Evolutionary conservation across 345 rosid genomes (phyloP), one percentile per base, ranked within the genome.

Genomic region (Aquilaria malaccensis): DNA sequence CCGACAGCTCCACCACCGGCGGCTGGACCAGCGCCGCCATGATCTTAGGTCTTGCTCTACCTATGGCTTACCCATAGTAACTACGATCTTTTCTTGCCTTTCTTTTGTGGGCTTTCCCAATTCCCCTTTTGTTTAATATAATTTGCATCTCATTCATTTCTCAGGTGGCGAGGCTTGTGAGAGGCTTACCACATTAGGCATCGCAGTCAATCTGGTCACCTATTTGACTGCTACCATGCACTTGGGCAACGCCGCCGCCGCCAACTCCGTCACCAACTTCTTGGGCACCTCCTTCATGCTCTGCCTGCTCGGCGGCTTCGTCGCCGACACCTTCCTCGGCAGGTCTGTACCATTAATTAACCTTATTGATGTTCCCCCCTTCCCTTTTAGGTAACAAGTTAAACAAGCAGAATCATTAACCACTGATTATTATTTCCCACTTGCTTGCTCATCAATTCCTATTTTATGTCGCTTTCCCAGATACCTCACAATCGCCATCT

Each of bases 241-340:
- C 70, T 61, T 94, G 47, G 84, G 90, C 61, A 94, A 85, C 79
- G 96, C 99, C 46, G 70, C 81, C 15, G 74, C 97, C 3, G 99
- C 99, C 43, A 94, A 85, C 80, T 79, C 78, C 43, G 91, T 86
- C 64, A 94, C 99, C 62, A 87, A 94, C 76, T 94, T 94, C 81
- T 67, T 89, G 0, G 99, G 99, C 67, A 90, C 96, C 52, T 85
- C 99, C 45, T 94, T 94, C 81, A 86, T 94, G 97, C 84, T 94
- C 49, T 87, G 97, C 67, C 80, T 94, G 61, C 81, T 89, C 5
- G 97, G 99, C 59, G 99, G 99, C 54, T 94, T 94, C 62, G 50
- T 94, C 2, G 99, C 97, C 0, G 99, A 94, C 67, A 84, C 99
- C 50, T 94, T 84, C 67, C 97, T 94, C n/a, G 99, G 99, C 72